These are phyloP conservation scores for Cryptococcus sp. DNA, from an alignment of 1,284 basidiomycete genomes.

Conservation along the genomic window DNA sequence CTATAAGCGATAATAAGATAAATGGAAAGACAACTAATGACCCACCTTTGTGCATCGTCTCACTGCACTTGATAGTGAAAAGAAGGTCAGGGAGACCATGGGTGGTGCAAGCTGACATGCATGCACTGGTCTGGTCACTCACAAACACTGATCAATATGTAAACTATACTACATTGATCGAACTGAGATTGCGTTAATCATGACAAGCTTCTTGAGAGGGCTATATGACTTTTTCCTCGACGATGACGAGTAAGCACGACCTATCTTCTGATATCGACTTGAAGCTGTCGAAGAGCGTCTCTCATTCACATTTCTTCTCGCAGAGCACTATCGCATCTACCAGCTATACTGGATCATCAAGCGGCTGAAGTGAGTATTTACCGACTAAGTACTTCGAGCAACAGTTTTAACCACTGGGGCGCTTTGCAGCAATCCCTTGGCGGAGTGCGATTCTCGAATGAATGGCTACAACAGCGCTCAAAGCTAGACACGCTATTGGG, in stretches of 20 bases:
- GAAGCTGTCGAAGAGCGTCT: neutral
- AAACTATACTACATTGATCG: no score
- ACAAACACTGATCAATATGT: no score
- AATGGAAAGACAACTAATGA: no score
- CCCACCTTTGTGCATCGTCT: no score
- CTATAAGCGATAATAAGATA: no score
- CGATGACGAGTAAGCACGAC: conserved; percentile 21
- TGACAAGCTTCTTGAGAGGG: conserved; percentile 17
- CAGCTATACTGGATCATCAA: conserved; percentile 32
- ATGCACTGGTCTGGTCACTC: no score
- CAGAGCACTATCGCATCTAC: conserved; percentile 18
- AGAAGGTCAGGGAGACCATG: no score
- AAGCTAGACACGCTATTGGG: conserved; percentile 21
- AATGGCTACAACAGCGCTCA: conserved; percentile 25
- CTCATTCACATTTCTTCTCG: neutral
- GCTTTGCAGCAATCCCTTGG: conserved; percentile 19
- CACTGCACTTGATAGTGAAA: no score
- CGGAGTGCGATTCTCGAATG: conserved; percentile 18
- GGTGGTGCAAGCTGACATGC: no score
- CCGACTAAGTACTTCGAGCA: neutral
- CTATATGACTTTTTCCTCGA: conserved; percentile 18
- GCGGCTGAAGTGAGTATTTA: conserved; percentile 22
- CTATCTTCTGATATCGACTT: neutral
- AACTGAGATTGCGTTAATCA: conserved; percentile 3
- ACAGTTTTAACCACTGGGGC: neutral